Base-by-base conservation (phyloP, 768 basidiomycete genomes). In the Trichaptum fuscoviolaceum region DNA sequence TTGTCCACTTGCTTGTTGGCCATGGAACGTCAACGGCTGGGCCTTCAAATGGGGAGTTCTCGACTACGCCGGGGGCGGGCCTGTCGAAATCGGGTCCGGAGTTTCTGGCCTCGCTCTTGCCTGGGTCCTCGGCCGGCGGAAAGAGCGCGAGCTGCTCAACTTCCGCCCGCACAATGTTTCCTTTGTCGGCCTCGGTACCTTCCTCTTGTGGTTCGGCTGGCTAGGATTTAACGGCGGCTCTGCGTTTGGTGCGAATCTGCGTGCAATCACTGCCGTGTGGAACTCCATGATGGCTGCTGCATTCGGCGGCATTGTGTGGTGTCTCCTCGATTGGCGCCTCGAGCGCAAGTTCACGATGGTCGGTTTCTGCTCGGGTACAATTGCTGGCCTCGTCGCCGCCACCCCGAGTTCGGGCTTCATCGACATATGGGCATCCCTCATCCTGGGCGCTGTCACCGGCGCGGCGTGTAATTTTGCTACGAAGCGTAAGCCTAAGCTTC, bases 201-300 rank as follows among this genome's bases (percentile, higher is more conserved):
- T 88, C 70, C 84, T 95, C 69, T 86, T 94, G 64, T 94, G 90
- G 91, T 90, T 95, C 73, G 92, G 93, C 26, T 80, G 81, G 82
- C 77, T 89, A 66, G 92, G 90, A n/a, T 94, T 95, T 82, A 96
- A 95, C 77, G 94, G 91, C 62, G 94, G 94, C 26, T 91, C 89
- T 66, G 91, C 93, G 2, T 92, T 93, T 70, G 91, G 91, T 30
- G 92, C 93, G 36, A 95, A 95, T 77, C 81, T 96, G 57, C 88
- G 94, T 63, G 93, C 93, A 2, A 82, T 94, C 66, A 85, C 89
- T 74, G 93, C 93, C 20, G 84, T 90, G 65, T 91, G 93, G 87
- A 95, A 95, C 77, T 90, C 92, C 57, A 95, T 94, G 89, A 78
- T 95, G 17, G 86, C 88, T 23, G 90, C 92, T 42, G 90, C 92